Base-by-base conservation (phyloP, 495 filamentous ascomycete species). In the Tricharina praecox region DNA sequence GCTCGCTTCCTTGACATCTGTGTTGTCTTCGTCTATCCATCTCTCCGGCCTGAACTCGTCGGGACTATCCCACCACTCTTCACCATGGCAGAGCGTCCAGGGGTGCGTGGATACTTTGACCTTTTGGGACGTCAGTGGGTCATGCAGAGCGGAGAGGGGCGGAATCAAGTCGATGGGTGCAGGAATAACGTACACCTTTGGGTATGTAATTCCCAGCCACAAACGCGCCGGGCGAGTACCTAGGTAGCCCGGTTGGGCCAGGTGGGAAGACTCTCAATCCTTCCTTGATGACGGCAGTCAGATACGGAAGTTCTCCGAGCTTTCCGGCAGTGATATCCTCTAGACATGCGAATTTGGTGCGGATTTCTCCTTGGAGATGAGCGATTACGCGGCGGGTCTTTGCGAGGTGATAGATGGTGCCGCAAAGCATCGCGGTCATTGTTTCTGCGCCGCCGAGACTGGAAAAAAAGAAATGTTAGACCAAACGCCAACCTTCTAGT, bases 401-500 rank as follows among this genome's bases (percentile, higher is more conserved):
- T 1, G 71, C 48, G 9, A 75, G 53, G 32, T 68, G 67, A 19
- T 64, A 70, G 0, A 67, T 65, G 9, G 69, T 64, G 1, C 66
- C 71, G 0, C 67, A 62, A 1, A 78, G 56, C 9, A 66, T 51
- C 2, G 68, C 71, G 10, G 70, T 66, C 4, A 68, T 75, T 0
- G 73, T 76, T 51, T 76, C 73, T 23, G 70, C 70, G 1, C 71
- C 71, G 0, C 70, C 72, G 11, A 68, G 47, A 16, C 48, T 53
- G 39, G 19, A 18, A 4, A n/a, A 32, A 32, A 13, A 13, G 7
- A 32, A n/a, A n/a, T n/a, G n/a, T n/a, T n/a, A n/a, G n/a, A n/a
- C n/a, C n/a, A n/a, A n/a, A n/a, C n/a, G 28, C 28, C 13, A 5
- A 5, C 28, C 28, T 5, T 32, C 28, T 5, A 13, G 28, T 32